Percentiles rank a stretch among this genome's conserved stretches.
Conservation (phyloP, 179 eudicot species). For the Sideroxylon spinosum region DNA sequence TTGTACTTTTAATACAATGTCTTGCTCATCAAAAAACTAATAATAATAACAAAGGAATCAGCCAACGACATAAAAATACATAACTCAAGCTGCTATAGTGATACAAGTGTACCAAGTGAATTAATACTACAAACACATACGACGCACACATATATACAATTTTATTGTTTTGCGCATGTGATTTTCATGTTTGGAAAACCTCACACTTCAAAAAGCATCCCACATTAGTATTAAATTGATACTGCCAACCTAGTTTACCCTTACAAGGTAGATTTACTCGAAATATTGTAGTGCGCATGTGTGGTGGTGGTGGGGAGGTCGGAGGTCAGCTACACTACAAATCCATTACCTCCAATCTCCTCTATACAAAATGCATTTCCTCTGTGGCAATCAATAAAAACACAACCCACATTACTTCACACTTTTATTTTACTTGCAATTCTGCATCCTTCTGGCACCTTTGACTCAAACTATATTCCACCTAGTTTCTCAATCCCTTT, state of each 20-base stretch:
- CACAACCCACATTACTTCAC: neutral
- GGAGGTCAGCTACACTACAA: neutral
- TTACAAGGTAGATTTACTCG: no score
- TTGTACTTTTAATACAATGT: no score
- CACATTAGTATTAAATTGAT: neutral
- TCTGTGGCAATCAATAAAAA: neutral
- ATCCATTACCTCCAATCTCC: neutral
- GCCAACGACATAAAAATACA: neutral
- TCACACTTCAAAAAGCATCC: neutral
- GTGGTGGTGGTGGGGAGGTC: no score
- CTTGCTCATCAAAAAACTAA: no score
- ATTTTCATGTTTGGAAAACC: neutral
- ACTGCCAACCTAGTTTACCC: neutral
- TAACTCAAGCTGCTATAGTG: neutral
- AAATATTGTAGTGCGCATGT: no score
- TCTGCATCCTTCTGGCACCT: neutral
- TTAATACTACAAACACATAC: neutral
- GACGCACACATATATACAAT: neutral
- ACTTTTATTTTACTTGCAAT: neutral
- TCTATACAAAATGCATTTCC: conserved; percentile 1
- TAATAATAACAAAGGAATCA: neutral
- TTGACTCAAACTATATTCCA: neutral
- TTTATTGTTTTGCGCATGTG: neutral
- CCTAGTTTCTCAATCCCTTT: neutral
- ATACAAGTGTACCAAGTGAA: neutral